phyloP scores from a whole-genome alignment of 2,329 filamentous ascomycete genomes.

The Alternaria conjuncta region DNA sequence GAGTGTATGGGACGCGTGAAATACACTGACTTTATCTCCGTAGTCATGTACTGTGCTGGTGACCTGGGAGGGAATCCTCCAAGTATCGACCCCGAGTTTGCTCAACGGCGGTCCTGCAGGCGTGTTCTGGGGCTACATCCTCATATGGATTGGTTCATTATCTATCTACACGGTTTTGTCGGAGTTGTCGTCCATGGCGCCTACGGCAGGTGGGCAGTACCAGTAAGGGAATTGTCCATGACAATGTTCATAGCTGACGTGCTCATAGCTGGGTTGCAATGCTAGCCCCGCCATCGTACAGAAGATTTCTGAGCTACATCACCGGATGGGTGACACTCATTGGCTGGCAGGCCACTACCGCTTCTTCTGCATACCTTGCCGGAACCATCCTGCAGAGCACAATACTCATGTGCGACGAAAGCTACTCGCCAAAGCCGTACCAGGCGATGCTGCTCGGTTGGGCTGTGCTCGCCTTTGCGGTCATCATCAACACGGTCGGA shows the following conservation, averaged over 20 bases:
- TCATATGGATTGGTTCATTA: constrained; percentile 19
- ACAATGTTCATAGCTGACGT: no score
- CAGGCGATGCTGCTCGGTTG: constrained; percentile 56
- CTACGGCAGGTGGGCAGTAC: constrained; percentile 23
- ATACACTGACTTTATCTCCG: constrained; percentile 2
- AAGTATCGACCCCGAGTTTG: no score
- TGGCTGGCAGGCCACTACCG: constrained; percentile 20
- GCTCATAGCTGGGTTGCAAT: constrained; percentile 17
- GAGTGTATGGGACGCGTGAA: neutral
- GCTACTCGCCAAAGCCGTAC: constrained; percentile 49
- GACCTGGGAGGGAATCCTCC: constrained; percentile 1
- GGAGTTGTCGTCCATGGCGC: constrained; percentile 24
- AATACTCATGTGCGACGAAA: no score
- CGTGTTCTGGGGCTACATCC: constrained; percentile 13
- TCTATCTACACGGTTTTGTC: constrained; percentile 18
- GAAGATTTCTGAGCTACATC: constrained; percentile 18
- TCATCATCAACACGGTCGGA: constrained; percentile 51
- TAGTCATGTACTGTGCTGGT: constrained; percentile 5
- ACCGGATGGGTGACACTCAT: constrained; percentile 20
- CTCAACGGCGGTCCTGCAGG: constrained; percentile 19
- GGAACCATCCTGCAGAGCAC: constrained; percentile 13
- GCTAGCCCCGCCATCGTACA: constrained; percentile 52
- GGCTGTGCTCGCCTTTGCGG: constrained; percentile 37
- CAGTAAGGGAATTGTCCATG: no score
- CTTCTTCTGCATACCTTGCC: constrained; percentile 6